Base-by-base conservation (phyloP, 2,329 filamentous ascomycete genomes). In the Trichoderma sp. region DNA sequence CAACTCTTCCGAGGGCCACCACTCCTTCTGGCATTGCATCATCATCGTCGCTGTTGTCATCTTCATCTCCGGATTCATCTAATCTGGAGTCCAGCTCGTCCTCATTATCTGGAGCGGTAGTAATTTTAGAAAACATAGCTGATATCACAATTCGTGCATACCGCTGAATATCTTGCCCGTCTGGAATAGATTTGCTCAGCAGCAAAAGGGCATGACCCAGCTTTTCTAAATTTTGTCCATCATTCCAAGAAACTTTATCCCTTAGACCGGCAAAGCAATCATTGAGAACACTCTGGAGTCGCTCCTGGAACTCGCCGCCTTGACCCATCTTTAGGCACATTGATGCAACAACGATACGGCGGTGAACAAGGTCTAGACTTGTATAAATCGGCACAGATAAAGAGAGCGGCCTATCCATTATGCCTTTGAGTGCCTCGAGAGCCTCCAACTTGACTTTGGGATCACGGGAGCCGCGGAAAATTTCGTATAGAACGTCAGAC, bases 241-340 rank as follows among this genome's bases (percentile, higher is more conserved):
- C 72, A 25, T 76, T 76, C 73, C 74, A 76, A 1, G 70, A 71
- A 0, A 73, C 72, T 5, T 67, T 70, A 42, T 76, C 73, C 9
- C 42, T 64, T 3, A 76, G 53, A 0, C 66, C 73, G 0, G 67
- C 65, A 4, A 76, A 67, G 13, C 72, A 72, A 4, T 63, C 56
- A 15, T 72, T 58, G 3, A 75, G 61, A 8, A 73, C 65, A 1
- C 65, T 68, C 15, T 73, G 69, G 4, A 76, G 60, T 9, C 52
- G 67, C 10, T 68, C 64, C 5, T 76, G 72, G 25, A 74, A 73
- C 45, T 74, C 72, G 12, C 15, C 50, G 1, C 42, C 27, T 2
- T 73, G 72, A 0, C 73, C 74, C 50, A 74, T 70, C 27, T 74
- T 74, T 10, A 71, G 58, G 25, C 70, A 69, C 74, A 76, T 75